Evolutionary conservation across 805 yeast species (phyloP).

Genomic region (Isabelozyma gotoi): DNA sequence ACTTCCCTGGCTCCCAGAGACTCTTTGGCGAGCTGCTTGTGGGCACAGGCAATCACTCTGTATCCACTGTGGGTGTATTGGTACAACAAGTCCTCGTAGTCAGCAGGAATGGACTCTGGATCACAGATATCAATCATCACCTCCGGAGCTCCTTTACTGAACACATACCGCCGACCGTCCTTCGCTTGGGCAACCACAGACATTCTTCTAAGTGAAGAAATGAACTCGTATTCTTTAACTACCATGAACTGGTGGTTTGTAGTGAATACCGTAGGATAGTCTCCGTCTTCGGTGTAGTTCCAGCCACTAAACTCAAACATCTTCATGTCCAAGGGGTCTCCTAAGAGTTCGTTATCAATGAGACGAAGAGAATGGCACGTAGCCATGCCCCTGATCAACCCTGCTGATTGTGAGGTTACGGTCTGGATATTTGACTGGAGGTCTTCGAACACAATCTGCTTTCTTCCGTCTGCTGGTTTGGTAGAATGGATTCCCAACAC

Average conservation of each 20-base stretch:
- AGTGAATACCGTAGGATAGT: slow-evolving; percentile 13
- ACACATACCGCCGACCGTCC: slow-evolving; percentile 20
- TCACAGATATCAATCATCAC: slow-evolving; percentile 78
- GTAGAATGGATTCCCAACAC: slow-evolving; percentile 60
- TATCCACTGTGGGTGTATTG: slow-evolving; percentile 91
- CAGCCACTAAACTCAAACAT: slow-evolving; percentile 91
- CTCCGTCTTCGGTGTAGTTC: slow-evolving; percentile 60
- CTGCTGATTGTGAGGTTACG: slow-evolving; percentile 20
- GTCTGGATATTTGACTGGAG: slow-evolving; percentile 14
- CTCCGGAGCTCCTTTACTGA: slow-evolving; percentile 97
- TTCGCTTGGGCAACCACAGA: slow-evolving; percentile 59
- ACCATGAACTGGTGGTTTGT: slow-evolving; percentile 27
- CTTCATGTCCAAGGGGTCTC: slow-evolving; percentile 91
- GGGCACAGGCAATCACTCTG: slow-evolving; percentile 93
- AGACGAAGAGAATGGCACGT: slow-evolving; percentile 85
- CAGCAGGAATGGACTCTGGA: slow-evolving; percentile 66
- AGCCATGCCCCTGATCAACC: slow-evolving; percentile 49
- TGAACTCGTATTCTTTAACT: slow-evolving; percentile 70
- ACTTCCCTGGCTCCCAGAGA: slow-evolving; percentile 50
- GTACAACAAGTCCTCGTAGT: slow-evolving; percentile 72
- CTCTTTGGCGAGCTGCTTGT: slow-evolving; percentile 37
- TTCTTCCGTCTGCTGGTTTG: slow-evolving; percentile 39
- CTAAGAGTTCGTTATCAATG: slow-evolving; percentile 78
- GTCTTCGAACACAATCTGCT: slow-evolving; percentile 35
- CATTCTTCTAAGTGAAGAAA: slow-evolving; percentile 86